Evolutionary conservation across 2,329 filamentous ascomycete genomes (phyloP), one percentile per base, ranked within the genome.

Genomic region (Tolypocladium capitatum): DNA sequence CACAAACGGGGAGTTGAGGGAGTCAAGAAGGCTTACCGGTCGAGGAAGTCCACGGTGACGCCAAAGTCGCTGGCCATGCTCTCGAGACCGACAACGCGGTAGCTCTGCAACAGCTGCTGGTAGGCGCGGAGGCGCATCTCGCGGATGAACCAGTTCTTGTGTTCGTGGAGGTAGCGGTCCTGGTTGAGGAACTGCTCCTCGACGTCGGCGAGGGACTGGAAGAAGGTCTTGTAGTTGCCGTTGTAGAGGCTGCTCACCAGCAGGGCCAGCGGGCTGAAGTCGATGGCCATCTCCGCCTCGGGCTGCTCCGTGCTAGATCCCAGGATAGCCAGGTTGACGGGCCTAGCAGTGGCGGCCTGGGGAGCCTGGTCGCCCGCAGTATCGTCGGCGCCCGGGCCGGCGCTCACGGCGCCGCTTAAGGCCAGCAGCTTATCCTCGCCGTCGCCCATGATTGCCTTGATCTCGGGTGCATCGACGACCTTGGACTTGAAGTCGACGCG

Each of bases 401-500:
- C 83, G 1, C 88, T 92, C 47, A 89, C 70, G 31, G 84, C 83
- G 18, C 90, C 89, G 30, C 83, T 81, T 21, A 96, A 72, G 0
- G 88, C 89, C 31, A 88, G 76, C 47, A 95, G 72, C 68, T 91
- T 91, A 62, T 96, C 90, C 58, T 94, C 86, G 24, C 83, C 83
- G 56, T 91, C 83, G 49, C 91, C 92, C 24, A 98, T 80, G 53
- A 98, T 94, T 34, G 92, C 92, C 71, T 92, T 94, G 71, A 98
- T 96, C 70, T 98, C 92, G 13, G 92, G 91, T 8, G 92, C 92
- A 65, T 98, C 92, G 36, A 98, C 91, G 27, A 98, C 92, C 74
- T 97, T 97, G 55, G 86, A 86, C 75, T 98, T 98, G 78, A 98
- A 98, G 67, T 98, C 92, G 32, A 96, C 88, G 44, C 92, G 85